Evolutionary conservation across 768 basidiomycete species (phyloP).

Genomic region (Phaeotremella fagi): DNA sequence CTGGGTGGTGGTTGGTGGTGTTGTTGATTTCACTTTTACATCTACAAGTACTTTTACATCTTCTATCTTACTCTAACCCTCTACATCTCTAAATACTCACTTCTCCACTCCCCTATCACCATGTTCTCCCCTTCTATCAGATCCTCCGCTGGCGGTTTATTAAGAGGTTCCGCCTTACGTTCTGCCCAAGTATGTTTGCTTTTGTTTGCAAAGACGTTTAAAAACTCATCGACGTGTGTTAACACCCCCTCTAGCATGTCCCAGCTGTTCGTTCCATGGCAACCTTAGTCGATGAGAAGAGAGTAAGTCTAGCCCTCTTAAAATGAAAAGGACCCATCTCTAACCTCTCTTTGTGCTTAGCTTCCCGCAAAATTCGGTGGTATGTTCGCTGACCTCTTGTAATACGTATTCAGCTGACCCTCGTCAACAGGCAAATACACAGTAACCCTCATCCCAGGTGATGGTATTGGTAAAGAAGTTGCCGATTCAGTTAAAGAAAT

Average conservation of each 20-base stretch:
- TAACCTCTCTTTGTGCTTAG: slow-evolving; percentile 14
- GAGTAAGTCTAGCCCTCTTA: slow-evolving; percentile 16
- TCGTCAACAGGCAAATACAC: slow-evolving; percentile 41
- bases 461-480: slow-evolving; percentile 95
- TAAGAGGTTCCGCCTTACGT: slow-evolving; percentile 17
- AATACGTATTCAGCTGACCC: neutral
- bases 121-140: slow-evolving; percentile 29
- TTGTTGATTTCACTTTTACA: too few species aligned
- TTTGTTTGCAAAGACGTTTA: neutral
- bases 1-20: too few species aligned
- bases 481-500: slow-evolving; percentile 99
- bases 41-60: too few species aligned
- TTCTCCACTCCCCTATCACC: slow-evolving; percentile 2
- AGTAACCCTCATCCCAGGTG: slow-evolving; percentile 94
- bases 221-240: neutral
- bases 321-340: neutral
- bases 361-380: slow-evolving; percentile 47
- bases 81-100: neutral
- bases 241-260: neutral
- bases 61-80: too few species aligned
- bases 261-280: slow-evolving; percentile 31
- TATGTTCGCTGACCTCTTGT: slow-evolving; percentile 5
- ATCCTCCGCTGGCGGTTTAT: slow-evolving; percentile 13
- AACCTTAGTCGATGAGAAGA: slow-evolving; percentile 27
- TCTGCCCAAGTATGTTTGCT: neutral